Conservation (phyloP, 2,329 filamentous ascomycete species). For the Arthrobotrys entomopaga region DNA sequence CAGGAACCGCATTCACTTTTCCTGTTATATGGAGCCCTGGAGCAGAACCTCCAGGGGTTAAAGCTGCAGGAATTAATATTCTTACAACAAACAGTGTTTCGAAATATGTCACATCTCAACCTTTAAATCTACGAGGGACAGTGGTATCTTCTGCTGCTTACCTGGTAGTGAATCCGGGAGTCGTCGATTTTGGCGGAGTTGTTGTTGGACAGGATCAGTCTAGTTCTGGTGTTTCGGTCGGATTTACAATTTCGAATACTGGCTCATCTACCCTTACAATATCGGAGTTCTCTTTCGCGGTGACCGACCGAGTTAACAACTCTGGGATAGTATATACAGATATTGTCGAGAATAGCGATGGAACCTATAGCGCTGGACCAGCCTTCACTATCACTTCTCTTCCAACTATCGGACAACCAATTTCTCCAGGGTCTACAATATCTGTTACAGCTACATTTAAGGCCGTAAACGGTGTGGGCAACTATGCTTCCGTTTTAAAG, state of each 20-base stretch:
- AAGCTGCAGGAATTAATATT: constrained; percentile 62
- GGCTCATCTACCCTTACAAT: constrained; percentile 62
- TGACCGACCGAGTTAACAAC: constrained; percentile 58
- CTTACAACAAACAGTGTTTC: constrained; percentile 62
- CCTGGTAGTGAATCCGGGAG: constrained; percentile 61
- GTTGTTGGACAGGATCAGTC: constrained; percentile 61
- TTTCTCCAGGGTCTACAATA: constrained; percentile 60
- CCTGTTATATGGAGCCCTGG: constrained; percentile 62
- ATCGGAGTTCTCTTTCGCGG: constrained; percentile 61
- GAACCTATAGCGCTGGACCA: constrained; percentile 59
- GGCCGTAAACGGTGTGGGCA: constrained; percentile 59
- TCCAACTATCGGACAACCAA: constrained; percentile 59
- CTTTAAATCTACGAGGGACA: constrained; percentile 62
- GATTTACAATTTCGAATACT: constrained; percentile 62
- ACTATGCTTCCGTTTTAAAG: constrained; percentile 61
- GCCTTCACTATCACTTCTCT: constrained; percentile 60
- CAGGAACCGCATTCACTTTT: constrained; percentile 63
- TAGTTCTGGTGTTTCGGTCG: constrained; percentile 59
- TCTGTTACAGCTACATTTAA: constrained; percentile 61
- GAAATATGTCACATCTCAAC: constrained; percentile 62
- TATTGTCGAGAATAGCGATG: constrained; percentile 59
- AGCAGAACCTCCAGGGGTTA: constrained; percentile 61
- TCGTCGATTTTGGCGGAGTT: constrained; percentile 63
- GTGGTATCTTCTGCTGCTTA: constrained; percentile 62
- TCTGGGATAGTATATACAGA: constrained; percentile 59